A percentile compares a stretch with the other conserved stretches of the same genome.
phyloP scores from a whole-genome alignment of 768 basidiomycete species.

The Rubroboletus satanas region DNA sequence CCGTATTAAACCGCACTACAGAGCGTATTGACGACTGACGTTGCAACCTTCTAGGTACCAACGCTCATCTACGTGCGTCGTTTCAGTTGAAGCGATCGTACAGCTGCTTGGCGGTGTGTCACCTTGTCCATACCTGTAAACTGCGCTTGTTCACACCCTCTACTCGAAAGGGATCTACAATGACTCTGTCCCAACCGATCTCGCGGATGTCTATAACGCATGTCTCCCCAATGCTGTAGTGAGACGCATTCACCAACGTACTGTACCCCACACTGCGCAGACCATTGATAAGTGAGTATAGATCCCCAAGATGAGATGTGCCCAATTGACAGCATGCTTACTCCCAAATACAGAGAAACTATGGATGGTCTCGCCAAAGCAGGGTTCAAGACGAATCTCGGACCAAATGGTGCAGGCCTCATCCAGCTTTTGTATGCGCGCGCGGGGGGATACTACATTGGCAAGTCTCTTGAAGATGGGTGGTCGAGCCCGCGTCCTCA shows the following conservation, averaged over 20 bases:
- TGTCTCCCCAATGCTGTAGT: conserved; percentile 16
- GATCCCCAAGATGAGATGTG: too few species aligned
- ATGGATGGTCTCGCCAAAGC: conserved; percentile 36
- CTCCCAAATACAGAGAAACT: conserved; percentile 26
- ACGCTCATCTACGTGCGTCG: conserved; percentile 24
- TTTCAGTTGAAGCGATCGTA: conserved; percentile 10
- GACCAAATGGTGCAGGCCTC: conserved; percentile 33
- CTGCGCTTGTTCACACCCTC: neutral
- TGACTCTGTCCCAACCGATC: conserved; percentile 20
- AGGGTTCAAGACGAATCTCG: conserved; percentile 38
- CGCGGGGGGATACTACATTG: conserved; percentile 41
- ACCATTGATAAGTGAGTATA: conserved; percentile 27
- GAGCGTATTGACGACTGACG: neutral
- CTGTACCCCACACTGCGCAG: conserved; percentile 12
- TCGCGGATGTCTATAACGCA: conserved; percentile 16
- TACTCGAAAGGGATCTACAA: conserved; percentile 14
- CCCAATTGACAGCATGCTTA: neutral
- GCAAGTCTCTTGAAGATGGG: conserved; percentile 12
- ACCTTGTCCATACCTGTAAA: neutral
- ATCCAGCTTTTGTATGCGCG: conserved; percentile 25
- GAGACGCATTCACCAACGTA: conserved; percentile 22
- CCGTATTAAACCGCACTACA: neutral
- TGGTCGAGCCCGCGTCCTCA: neutral
- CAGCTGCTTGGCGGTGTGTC: conserved; percentile 11
- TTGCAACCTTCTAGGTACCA: conserved; percentile 14